These are phyloP conservation scores for Daldinia childiae DNA, from an alignment of 495 filamentous ascomycete species.

Conservation along the genomic window DNA sequence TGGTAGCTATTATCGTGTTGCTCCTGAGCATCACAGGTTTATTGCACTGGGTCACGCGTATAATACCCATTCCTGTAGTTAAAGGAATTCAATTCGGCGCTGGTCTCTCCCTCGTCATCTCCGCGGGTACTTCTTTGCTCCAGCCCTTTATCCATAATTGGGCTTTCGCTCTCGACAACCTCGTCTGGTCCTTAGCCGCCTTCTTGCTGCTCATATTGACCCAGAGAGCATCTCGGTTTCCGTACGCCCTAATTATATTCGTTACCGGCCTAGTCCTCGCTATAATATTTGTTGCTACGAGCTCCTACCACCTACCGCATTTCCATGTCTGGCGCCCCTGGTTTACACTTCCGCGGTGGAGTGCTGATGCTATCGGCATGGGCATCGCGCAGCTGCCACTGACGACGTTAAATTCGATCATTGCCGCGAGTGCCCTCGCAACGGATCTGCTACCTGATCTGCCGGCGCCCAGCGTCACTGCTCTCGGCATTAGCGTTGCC, in stretches of 20 bases:
- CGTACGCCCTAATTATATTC: slow-evolving; percentile 80
- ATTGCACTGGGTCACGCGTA: slow-evolving; percentile 71
- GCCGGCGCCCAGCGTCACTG: slow-evolving; percentile 71
- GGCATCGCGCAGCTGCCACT: slow-evolving; percentile 83
- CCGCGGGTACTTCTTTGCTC: slow-evolving; percentile 72
- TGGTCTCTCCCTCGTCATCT: slow-evolving; percentile 79
- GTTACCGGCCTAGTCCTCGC: slow-evolving; percentile 69
- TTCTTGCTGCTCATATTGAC: slow-evolving; percentile 75
- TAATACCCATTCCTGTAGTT: slow-evolving; percentile 84
- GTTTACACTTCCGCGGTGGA: slow-evolving; percentile 55
- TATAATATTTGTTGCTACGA: slow-evolving; percentile 49
- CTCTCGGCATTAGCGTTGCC: slow-evolving; percentile 81
- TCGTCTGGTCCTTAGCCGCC: slow-evolving; percentile 72
- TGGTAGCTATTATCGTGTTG: slow-evolving; percentile 75
- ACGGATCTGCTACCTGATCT: slow-evolving; percentile 76
- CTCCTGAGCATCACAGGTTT: slow-evolving; percentile 80
- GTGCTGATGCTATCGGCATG: slow-evolving; percentile 61
- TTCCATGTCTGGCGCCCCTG: slow-evolving; percentile 62
- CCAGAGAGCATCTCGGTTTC: slow-evolving; percentile 66
- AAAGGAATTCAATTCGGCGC: slow-evolving; percentile 96
- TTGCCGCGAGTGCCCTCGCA: slow-evolving; percentile 81
- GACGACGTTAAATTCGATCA: slow-evolving; percentile 88
- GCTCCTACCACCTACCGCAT: slow-evolving; percentile 49
- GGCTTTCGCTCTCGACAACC: slow-evolving; percentile 72
- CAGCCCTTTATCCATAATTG: slow-evolving; percentile 62